Base-by-base conservation (phyloP, 2,329 filamentous ascomycete genomes). In the Gliomastix tumulicola region DNA sequence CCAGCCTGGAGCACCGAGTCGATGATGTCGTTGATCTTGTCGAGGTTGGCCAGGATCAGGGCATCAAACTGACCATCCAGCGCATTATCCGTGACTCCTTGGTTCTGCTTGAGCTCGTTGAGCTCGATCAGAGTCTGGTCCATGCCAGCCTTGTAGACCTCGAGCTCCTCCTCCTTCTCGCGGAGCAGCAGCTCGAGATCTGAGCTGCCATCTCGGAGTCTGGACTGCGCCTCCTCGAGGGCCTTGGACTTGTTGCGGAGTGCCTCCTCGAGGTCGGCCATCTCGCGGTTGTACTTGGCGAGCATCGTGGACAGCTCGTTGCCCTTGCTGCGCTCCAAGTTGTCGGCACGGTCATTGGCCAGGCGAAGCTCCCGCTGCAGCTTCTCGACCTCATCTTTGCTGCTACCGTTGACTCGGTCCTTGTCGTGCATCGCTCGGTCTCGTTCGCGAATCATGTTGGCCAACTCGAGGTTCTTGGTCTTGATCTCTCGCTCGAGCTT, bases 391-490 rank as follows among this genome's bases (percentile, higher is more conserved):
- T 98, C 92, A 40, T 98, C 92, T 53, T 87, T 89, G 61, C 89
- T 89, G 37, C 80, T 84, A 34, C 92, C 92, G 35, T 71, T 78
- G n/a, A 83, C 66, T 38, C 92, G 79, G 55, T 98, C 92, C 58
- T 89, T 88, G 44, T 98, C 92, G 54, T 97, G 88, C 36, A 96
- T 65, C 21, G 92, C 92, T 45, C 92, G 80, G 55, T 98, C 92
- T 49, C 92, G 77, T 66, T 98, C 92, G 30, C 92, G 79, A 46
- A 98, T 98, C 92, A 98, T 97, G 58, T 97, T 88, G 21, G 92
- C 92, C 43, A 98, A 66, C 60, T 98, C 92, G n/a, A 98, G 69
- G 56, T 98, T 98, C 76, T 98, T 98, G 21, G 90, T 96, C 76
- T 98, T 98, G 58, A 98, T 84, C 65, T 98, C 92, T 22, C 90